A percentile compares a stretch with the other conserved stretches of the same genome.
These are phyloP conservation scores for Cerioporus squamosus DNA, from an alignment of 1,284 basidiomycete genomes.

Conservation along the genomic window DNA sequence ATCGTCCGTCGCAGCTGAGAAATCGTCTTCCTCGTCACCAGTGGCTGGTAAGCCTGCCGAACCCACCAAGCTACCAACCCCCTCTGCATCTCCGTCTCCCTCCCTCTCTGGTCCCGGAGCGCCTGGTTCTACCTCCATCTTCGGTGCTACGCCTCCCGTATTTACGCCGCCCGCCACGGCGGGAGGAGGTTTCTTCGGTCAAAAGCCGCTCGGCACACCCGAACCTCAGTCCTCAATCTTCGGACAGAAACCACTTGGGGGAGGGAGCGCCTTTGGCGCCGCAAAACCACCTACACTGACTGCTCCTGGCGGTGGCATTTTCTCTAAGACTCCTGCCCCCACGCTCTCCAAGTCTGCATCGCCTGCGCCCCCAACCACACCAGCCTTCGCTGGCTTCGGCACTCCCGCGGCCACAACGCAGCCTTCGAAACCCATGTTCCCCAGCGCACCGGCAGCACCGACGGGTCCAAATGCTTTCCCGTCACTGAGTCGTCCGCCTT, in stretches of 20 bases:
- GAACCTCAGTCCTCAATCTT: neutral
- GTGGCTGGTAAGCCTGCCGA: constrained; percentile 2
- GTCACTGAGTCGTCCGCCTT: neutral
- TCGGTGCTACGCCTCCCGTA: constrained; percentile 8
- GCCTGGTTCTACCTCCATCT: constrained; percentile 9
- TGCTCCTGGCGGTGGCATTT: neutral
- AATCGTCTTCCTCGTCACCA: neutral
- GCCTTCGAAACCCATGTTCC: neutral
- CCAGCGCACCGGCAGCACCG: neutral
- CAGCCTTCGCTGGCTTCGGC: constrained; percentile 2
- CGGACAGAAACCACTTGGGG: constrained; percentile 8
- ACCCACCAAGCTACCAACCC: neutral
- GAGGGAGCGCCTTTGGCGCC: neutral
- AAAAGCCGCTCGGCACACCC: neutral
- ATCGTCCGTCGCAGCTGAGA: constrained; percentile 14
- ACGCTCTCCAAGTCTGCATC: constrained; percentile 2
- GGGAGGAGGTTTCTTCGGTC: constrained; percentile 13
- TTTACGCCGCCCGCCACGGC: constrained; percentile 18
- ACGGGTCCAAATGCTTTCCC: neutral
- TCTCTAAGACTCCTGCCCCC: constrained; percentile 15
- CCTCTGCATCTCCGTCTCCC: constrained; percentile 1
- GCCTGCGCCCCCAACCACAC: neutral
- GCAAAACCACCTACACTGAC: no score
- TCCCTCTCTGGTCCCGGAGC: constrained; percentile 5
- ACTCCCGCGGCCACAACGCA: neutral